Percentiles rank a stretch among this genome's conserved stretches.
These are phyloP conservation scores for Dispira parvispora DNA, from an alignment of 192 early-diverging fungal genomes.

Conservation along the genomic window DNA sequence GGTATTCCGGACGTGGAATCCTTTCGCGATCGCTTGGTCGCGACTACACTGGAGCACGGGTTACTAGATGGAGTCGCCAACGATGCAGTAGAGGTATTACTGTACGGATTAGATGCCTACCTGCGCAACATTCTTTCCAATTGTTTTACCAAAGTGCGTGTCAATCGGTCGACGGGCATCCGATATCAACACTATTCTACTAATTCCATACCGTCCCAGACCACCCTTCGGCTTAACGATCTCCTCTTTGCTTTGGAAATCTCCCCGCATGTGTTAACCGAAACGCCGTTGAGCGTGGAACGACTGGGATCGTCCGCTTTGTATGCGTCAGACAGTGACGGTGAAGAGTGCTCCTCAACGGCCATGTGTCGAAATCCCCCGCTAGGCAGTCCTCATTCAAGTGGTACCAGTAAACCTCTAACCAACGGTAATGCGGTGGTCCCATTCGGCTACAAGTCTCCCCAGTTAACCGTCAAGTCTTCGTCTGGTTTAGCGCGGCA, in stretches of 20 bases:
- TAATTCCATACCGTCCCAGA: neutral
- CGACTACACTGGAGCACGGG: slow-evolving; percentile 47
- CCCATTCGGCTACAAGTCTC: too few relatives aligned
- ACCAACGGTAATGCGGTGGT: too few relatives aligned
- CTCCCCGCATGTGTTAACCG: slow-evolving; percentile 5
- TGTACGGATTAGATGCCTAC: slow-evolving; percentile 53
- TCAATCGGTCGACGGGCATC: slow-evolving; percentile 42
- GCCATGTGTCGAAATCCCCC: too few relatives aligned
- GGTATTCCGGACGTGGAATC: slow-evolving; percentile 44
- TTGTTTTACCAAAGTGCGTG: slow-evolving; percentile 43
- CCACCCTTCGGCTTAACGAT: slow-evolving; percentile 7
- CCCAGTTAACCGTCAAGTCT: too few relatives aligned
- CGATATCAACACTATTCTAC: neutral
- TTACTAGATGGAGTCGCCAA: slow-evolving; percentile 43
- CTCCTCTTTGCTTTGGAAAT: slow-evolving; percentile 5
- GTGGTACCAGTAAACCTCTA: too few relatives aligned
- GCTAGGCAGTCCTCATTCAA: too few relatives aligned
- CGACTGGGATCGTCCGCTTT: neutral
- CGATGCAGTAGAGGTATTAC: slow-evolving; percentile 40
- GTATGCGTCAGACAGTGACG: neutral
- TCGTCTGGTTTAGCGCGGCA: too few relatives aligned
- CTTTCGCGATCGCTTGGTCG: slow-evolving; percentile 45
- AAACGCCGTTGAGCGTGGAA: slow-evolving; percentile 1
- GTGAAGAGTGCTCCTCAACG: neutral
- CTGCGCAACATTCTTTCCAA: slow-evolving; percentile 50